Evolutionary conservation across 192 early-diverging fungal genomes (phyloP).

Genomic region (Coemansia brasiliensis): DNA sequence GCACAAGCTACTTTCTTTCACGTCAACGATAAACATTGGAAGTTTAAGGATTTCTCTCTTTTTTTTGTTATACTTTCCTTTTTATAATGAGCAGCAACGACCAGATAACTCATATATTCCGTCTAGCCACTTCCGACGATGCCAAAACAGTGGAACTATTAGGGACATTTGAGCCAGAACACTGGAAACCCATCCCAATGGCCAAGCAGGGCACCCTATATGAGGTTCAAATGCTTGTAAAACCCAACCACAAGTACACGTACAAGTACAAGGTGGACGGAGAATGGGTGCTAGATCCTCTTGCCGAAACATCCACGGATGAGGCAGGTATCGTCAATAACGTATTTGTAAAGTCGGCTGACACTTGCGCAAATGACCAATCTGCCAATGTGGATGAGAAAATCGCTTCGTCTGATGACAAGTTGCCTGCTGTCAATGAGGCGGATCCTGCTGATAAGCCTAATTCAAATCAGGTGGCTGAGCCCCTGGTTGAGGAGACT

Average conservation of each 20-base stretch:
- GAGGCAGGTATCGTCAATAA: conserved; percentile 43
- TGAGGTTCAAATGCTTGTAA: conserved; percentile 25
- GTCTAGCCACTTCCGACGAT: conserved; percentile 14
- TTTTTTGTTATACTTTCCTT: background rate
- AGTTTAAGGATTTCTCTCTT: background rate
- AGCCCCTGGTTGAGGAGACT: conserved; percentile 7
- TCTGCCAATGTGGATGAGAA: conserved; percentile 12
- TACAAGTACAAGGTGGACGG: conserved; percentile 52
- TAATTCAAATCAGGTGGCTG: background rate
- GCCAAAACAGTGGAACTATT: conserved; percentile 34
- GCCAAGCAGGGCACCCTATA: conserved; percentile 23
- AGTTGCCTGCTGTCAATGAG: conserved; percentile 11
- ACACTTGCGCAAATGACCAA: background rate
- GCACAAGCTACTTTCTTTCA: background rate
- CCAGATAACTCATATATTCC: conserved; percentile 27
- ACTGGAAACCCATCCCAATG: conserved; percentile 43
- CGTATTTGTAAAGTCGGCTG: conserved; percentile 12
- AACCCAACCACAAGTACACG: conserved; percentile 12
- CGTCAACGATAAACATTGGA: background rate
- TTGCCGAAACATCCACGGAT: conserved; percentile 22
- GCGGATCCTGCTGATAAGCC: conserved; percentile 10
- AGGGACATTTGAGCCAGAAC: conserved; percentile 35
- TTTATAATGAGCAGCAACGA: background rate
- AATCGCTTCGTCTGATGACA: conserved; percentile 6
- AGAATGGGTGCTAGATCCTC: conserved; percentile 41